Evolutionary conservation across 1,284 basidiomycete species (phyloP), one percentile per base, ranked within the genome.

Genomic region (Austroboletus niveus): DNA sequence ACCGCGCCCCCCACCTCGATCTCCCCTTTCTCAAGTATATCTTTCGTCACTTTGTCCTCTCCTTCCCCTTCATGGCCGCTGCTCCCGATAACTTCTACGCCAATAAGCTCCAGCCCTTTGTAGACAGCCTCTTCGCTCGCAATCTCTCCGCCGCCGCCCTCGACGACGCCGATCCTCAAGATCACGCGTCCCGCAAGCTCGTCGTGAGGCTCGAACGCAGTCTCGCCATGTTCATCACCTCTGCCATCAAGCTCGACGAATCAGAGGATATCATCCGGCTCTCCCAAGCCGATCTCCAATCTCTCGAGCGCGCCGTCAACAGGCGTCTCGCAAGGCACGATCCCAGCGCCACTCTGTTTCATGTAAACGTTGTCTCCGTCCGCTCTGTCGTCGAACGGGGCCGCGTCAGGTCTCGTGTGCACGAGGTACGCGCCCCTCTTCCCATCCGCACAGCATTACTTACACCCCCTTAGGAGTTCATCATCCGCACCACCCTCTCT

Each of bases 71-170:
- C 75, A 84, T 98, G 66, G 82, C 85, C 43, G 75, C 87, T 1
- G 92, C 92, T 0, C 92, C 92, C 1, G 82, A 87, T 58, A 81
- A 89, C 59, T 97, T 98, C 72, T 98, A 94, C 73, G 85, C 89
- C 1, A 83, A 86, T 57, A 98, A 98, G 70, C 80, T 98, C 1
- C 94, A 97, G 72, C 94, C 94, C 0, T 97, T 97, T 70, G 78
- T 94, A 51, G 83, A 85, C 22, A 90, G 87, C 32, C 80, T 94
- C 58, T 75, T 97, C 12, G 77, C 89, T 1, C 80, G 89, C 48
- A 91, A 92, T 64, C 75, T 94, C 41, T 79, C 84, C n/a, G 71
- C 85, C 0, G 78, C 81, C 0, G 80, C 84, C 52, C 68, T 87
- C 53, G 87, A 89, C 57, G 79, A 84, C 51, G 71, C 81, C 24